Percentiles rank a stretch among this genome's conserved stretches.
Evolutionary conservation across 305 asterid genomes (phyloP).

Genomic region (Fraxinus latifolia): DNA sequence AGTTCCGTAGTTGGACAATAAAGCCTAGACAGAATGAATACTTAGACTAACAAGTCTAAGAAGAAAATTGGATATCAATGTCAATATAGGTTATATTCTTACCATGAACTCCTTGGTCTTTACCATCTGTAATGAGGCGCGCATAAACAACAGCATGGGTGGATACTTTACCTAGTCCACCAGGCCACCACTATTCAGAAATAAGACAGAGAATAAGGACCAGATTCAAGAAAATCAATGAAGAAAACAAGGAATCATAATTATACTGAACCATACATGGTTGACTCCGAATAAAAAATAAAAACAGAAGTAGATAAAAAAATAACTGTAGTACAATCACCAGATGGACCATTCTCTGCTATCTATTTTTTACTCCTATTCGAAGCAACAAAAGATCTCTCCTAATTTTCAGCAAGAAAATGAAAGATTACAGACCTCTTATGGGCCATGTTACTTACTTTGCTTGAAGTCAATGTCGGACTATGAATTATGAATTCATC

Average conservation of each 20-base stretch:
- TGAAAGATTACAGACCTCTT: background rate
- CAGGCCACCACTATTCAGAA: slow-evolving; percentile 95
- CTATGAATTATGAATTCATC: slow-evolving; percentile 94
- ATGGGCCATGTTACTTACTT: slow-evolving; percentile 47
- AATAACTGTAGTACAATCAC: background rate
- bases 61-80: slow-evolving; percentile 9
- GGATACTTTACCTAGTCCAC: slow-evolving; percentile 95
- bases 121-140: slow-evolving; percentile 74
- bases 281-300: background rate
- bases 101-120: slow-evolving; percentile 91
- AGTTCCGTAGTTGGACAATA: slow-evolving; percentile 82
- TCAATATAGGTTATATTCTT: slow-evolving; percentile 22
- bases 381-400: background rate
- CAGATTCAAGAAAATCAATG: slow-evolving; percentile 3
- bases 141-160: slow-evolving; percentile 92
- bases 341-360: background rate
- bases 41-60: slow-evolving; percentile 2
- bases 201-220: slow-evolving; percentile 20
- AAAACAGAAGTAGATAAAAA: background rate
- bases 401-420: slow-evolving; percentile 12
- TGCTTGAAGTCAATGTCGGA: slow-evolving; percentile 97
- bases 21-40: slow-evolving; percentile 47
- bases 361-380: background rate
- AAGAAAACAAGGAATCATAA: slow-evolving; percentile 1
- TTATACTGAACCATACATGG: background rate